Conservation (phyloP, 1,139 yeast genomes). For the Dujonia santamariae region DNA sequence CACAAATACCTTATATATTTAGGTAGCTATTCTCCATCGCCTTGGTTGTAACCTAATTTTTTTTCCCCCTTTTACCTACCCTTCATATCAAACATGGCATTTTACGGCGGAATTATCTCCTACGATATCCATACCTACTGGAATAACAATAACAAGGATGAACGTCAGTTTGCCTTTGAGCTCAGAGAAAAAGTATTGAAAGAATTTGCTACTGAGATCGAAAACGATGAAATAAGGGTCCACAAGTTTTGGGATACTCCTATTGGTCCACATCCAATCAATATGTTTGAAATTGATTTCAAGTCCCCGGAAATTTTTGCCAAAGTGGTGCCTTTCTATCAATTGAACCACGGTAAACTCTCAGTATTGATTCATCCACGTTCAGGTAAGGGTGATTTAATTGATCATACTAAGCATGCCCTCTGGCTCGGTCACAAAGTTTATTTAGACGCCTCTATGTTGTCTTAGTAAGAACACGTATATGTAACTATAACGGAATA, state of each 20-base stretch:
- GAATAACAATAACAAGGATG: constrained; percentile 33
- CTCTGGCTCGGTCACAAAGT: constrained; percentile 50
- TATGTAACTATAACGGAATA: no score
- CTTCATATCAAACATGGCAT: constrained; percentile 15
- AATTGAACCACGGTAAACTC: constrained; percentile 48
- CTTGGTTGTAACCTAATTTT: no score
- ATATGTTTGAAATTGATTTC: constrained; percentile 44
- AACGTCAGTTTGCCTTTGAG: constrained; percentile 32
- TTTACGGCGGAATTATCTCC: constrained; percentile 32
- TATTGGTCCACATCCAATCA: constrained; percentile 56
- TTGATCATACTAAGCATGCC: constrained; percentile 52
- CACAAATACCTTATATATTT: no score
- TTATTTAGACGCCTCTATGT: constrained; percentile 15
- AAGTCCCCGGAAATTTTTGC: constrained; percentile 27
- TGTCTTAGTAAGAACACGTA: no score
- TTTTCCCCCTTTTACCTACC: no score
- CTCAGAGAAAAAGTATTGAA: constrained; percentile 38
- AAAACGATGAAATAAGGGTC: constrained; percentile 39
- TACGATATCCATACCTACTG: constrained; percentile 60
- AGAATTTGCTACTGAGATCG: constrained; percentile 47
- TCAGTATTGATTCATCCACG: constrained; percentile 56
- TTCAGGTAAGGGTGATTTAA: constrained; percentile 34
- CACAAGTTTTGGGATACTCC: constrained; percentile 48
- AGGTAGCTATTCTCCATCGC: no score
- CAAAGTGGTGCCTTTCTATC: constrained; percentile 36